Evolutionary conservation across 805 yeast species (phyloP).

Genomic region (Jamesozyma rosinii): DNA sequence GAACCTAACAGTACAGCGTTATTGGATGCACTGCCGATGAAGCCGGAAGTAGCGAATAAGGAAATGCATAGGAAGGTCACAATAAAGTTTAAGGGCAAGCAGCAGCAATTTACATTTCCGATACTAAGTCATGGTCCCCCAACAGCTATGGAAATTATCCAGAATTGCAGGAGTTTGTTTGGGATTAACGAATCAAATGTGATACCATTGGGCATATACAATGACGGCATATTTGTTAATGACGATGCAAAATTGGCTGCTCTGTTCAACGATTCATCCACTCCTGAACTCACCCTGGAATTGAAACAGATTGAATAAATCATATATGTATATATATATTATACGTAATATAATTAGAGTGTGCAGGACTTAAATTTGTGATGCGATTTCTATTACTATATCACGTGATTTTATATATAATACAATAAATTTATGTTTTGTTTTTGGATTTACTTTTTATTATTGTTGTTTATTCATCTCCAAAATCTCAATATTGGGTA

Average conservation of each 20-base stretch:
- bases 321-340: too few relatives aligned
- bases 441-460: too few relatives aligned
- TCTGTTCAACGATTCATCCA: conserved; percentile 29
- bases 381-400: too few relatives aligned
- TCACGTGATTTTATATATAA: too few relatives aligned
- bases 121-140: conserved; percentile 69
- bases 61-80: conserved; percentile 34
- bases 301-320: background rate
- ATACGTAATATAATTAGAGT: too few relatives aligned
- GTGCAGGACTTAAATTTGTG: too few relatives aligned
- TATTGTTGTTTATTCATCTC: too few relatives aligned
- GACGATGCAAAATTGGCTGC: conserved; percentile 41
- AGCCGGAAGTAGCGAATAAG: conserved; percentile 31
- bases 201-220: conserved; percentile 15
- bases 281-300: background rate
- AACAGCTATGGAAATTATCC: conserved; percentile 63
- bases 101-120: conserved; percentile 57
- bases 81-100: conserved; percentile 44
- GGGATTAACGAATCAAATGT: conserved; percentile 31
- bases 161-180: conserved; percentile 69
- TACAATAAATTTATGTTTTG: too few relatives aligned
- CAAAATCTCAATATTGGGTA: too few relatives aligned
- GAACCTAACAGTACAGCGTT: background rate
- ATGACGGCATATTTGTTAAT: conserved; percentile 27
- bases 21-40: conserved; percentile 27